Base-by-base conservation (phyloP, 768 basidiomycete species). In the Suillus americanus region DNA sequence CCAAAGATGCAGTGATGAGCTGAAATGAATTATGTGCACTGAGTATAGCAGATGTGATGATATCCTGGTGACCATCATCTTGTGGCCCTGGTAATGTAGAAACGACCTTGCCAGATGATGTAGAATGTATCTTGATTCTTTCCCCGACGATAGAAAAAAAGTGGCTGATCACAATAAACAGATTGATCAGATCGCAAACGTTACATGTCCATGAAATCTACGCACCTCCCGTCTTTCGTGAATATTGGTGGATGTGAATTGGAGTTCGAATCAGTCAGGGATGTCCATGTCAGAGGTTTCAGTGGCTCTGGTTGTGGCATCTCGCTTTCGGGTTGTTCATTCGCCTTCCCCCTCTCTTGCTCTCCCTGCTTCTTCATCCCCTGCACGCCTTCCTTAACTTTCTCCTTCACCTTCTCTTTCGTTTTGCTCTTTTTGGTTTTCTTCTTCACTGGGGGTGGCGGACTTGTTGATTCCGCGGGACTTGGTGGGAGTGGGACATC, bases 1-100 rank as follows among this genome's bases (percentile, higher is more conserved):
- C 91, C 65, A 88, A 71, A 9, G 93, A 92, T 56, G 87, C 89
- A 13, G 94, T 94, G 67, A 98, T 86, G 67, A 99, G 77, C 75
- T 99, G 97, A 67, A 94, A 92, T 30, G 87, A 82, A 77, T 97
- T 99, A 66, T 88, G 83, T 16, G 97, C 95, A 73, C 87, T 91
- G 62, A 99, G 77, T 46, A 89, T 79, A 46, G 89, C 85, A 46
- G 88, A 85, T 13, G 95, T 94, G 68, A 99, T 85, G 28, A 80
- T 71, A 69, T 84, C 83, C 5, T 82, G 77, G 65, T 73, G 75
- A 67, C 75, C 78, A 60, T 72, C 76, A 64, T 67, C 79, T 67
- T 69, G 80, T 55, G 79, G 88, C 67, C 78, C 80, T 18, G 88
- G 87, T n/a, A 97, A 81, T 0, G 92, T 94, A 35, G 94, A 93